Percentiles rank a stretch among this genome's conserved stretches.
phyloP scores from a whole-genome alignment of 75 land plant genomes.

The Cryptomeria japonica region DNA sequence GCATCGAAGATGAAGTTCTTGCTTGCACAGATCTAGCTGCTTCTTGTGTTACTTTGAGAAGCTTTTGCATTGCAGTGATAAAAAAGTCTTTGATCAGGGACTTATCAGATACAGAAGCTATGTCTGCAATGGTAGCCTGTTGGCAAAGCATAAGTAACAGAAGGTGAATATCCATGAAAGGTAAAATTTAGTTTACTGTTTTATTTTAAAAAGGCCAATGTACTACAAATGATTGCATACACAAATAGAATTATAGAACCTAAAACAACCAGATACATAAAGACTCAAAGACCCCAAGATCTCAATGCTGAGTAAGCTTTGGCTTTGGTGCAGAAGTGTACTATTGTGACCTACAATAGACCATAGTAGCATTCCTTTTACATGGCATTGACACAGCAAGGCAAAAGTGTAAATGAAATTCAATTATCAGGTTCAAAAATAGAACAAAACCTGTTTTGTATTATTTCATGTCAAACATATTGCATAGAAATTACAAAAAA shows the following conservation, averaged over 20 bases:
- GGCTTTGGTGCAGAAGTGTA: background rate
- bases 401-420: too few relatives aligned
- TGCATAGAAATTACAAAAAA: too few relatives aligned
- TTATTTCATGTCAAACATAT: too few relatives aligned
- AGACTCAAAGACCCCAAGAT: conserved; percentile 11
- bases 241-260: background rate
- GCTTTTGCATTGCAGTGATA: conserved; percentile 50
- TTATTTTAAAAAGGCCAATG: background rate
- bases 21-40: conserved; percentile 28
- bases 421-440: too few relatives aligned
- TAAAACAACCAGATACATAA: background rate
- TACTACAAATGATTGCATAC: background rate
- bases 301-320: background rate
- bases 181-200: background rate
- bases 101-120: conserved; percentile 82
- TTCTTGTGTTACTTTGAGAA: conserved; percentile 71
- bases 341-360: background rate
- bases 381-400: too few relatives aligned
- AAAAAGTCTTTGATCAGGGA: conserved; percentile 57
- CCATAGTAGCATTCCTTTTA: too few relatives aligned
- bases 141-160: background rate
- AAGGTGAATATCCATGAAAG: background rate
- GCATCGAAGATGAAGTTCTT: conserved; percentile 51
- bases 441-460: too few relatives aligned
- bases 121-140: conserved; percentile 73